Conservation (phyloP, 768 basidiomycete species). For the Russula sp. region DNA sequence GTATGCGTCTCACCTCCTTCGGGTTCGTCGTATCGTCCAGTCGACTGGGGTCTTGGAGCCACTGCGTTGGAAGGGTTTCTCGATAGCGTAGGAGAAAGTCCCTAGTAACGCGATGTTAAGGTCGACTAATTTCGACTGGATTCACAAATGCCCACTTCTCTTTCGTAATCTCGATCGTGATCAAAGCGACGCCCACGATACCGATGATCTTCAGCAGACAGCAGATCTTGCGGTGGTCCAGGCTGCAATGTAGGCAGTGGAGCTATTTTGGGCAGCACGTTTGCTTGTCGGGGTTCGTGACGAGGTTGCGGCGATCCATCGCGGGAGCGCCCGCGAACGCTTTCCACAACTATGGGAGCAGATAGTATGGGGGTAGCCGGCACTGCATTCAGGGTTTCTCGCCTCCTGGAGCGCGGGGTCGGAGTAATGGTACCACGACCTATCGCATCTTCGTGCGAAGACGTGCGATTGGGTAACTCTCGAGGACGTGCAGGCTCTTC, state of each 20-base stretch:
- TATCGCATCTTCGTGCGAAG: slow-evolving; percentile 1
- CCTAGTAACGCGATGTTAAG: background rate
- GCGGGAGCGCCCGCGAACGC: background rate
- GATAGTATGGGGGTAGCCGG: background rate
- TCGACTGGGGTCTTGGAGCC: slow-evolving; percentile 3
- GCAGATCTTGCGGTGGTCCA: background rate
- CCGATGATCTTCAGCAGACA: slow-evolving; percentile 1
- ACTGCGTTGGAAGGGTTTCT: background rate
- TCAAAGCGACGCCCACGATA: slow-evolving; percentile 9
- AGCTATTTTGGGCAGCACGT: background rate
- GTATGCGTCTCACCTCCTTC: slow-evolving; percentile 1
- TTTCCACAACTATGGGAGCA: background rate
- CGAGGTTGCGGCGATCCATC: slow-evolving; percentile 8
- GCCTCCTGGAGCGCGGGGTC: background rate
- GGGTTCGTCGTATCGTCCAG: slow-evolving; percentile 8
- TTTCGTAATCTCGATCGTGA: slow-evolving; percentile 1
- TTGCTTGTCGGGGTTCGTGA: slow-evolving; percentile 6
- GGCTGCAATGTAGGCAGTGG: background rate
- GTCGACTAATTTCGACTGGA: background rate
- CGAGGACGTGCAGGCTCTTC: slow-evolving; percentile 9
- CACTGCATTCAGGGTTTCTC: background rate
- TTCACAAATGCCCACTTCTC: background rate
- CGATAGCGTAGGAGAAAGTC: background rate
- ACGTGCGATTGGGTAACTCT: background rate
- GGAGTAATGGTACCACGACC: background rate